These are phyloP conservation scores for Prunus mongolica DNA, from an alignment of 306 rosid genomes.

Conservation along the genomic window DNA sequence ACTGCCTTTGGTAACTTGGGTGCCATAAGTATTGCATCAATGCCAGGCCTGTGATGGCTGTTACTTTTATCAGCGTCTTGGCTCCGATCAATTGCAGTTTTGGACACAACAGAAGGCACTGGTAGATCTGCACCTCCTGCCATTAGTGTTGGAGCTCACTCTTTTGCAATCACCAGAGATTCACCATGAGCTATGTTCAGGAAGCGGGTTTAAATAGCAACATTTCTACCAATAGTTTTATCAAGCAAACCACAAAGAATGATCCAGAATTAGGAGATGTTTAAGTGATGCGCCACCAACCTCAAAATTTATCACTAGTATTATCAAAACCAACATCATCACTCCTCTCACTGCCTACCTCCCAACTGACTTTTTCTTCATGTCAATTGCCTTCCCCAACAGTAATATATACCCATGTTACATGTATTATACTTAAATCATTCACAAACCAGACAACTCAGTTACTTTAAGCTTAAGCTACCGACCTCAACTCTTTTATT, in stretches of 20 bases:
- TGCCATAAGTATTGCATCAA: slow-evolving; percentile 39
- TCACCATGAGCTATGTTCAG: slow-evolving; percentile 16
- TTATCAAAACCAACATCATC: slow-evolving; percentile 18
- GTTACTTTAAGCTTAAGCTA: slow-evolving; percentile 20
- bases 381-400: slow-evolving; percentile 62
- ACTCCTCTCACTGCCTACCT: slow-evolving; percentile 39
- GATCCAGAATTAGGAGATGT: slow-evolving; percentile 55
- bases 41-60: slow-evolving; percentile 34
- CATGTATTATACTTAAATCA: slow-evolving; percentile 23
- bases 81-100: slow-evolving; percentile 41
- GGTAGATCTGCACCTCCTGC: slow-evolving; percentile 30
- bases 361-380: slow-evolving; percentile 44
- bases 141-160: slow-evolving; percentile 15
- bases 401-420: slow-evolving; percentile 34
- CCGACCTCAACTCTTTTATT: slow-evolving; percentile 17
- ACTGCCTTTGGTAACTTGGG: slow-evolving; percentile 49
- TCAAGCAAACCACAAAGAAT: slow-evolving; percentile 48
- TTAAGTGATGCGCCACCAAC: slow-evolving; percentile 52
- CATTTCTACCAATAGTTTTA: slow-evolving; percentile 34
- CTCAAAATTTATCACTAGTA: slow-evolving; percentile 10
- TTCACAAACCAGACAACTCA: slow-evolving; percentile 3
- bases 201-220: slow-evolving; percentile 43
- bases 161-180: slow-evolving; percentile 3
- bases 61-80: slow-evolving; percentile 51
- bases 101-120: slow-evolving; percentile 17